Evolutionary conservation across 495 filamentous ascomycete genomes (phyloP).

Genomic region (Penicillium salamii): DNA sequence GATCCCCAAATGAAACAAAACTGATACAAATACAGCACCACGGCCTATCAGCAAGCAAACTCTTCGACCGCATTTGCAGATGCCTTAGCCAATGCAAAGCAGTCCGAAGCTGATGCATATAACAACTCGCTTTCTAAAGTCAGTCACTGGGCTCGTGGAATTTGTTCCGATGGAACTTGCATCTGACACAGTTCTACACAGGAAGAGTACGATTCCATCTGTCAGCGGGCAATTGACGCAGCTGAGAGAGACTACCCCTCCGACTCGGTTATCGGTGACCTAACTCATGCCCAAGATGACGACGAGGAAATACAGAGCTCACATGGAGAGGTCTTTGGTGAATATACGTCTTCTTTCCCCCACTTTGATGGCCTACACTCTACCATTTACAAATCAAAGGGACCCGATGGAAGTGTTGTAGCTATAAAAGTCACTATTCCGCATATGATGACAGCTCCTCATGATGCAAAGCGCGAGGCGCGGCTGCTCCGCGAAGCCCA

Average conservation of each 20-base stretch:
- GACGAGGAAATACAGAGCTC: conserved; percentile 5
- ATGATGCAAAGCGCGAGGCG: conserved; percentile 74
- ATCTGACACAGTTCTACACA: conserved; percentile 16
- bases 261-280: conserved; percentile 17
- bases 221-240: conserved; percentile 40
- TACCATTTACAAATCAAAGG: conserved; percentile 65
- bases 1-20: neutral
- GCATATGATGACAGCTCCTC: conserved; percentile 68
- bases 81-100: conserved; percentile 41
- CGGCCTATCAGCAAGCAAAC: conserved; percentile 39
- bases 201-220: conserved; percentile 48
- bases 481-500: conserved; percentile 60
- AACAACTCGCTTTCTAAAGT: conserved; percentile 41
- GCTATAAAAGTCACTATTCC: conserved; percentile 90
- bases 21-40: conserved; percentile 38
- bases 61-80: conserved; percentile 38
- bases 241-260: conserved; percentile 24
- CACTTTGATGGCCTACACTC: conserved; percentile 77
- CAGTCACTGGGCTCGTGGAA: neutral
- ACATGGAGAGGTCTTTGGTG: conserved; percentile 59
- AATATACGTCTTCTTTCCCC: conserved; percentile 66
- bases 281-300: conserved; percentile 14
- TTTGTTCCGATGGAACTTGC: neutral
- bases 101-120: conserved; percentile 39
- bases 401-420: conserved; percentile 39